phyloP scores from a whole-genome alignment of 768 basidiomycete species.

The Boletus vinaceobasis region DNA sequence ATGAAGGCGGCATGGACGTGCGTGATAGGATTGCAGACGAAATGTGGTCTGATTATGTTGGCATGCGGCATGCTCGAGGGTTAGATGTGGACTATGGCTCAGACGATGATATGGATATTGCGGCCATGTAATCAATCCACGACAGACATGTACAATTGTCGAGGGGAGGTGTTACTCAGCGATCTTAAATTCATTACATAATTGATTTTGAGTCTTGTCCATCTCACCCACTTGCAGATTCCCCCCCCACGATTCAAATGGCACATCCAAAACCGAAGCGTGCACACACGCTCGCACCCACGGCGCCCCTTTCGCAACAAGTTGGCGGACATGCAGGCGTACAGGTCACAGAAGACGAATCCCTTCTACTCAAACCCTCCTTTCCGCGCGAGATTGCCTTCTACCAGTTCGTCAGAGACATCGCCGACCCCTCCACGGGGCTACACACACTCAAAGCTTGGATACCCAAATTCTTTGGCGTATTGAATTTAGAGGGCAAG shows the following conservation, averaged over 20 bases:
- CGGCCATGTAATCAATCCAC: too few relatives aligned
- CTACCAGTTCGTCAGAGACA: conserved; percentile 51
- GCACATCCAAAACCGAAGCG: conserved; percentile 6
- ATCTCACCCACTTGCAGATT: neutral
- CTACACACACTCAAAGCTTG: conserved; percentile 44
- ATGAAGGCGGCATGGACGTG: too few relatives aligned
- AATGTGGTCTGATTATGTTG: too few relatives aligned
- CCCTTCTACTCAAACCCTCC: conserved; percentile 79
- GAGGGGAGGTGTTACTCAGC: too few relatives aligned
- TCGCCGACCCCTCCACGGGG: conserved; percentile 25
- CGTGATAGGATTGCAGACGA: too few relatives aligned
- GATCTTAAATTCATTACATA: too few relatives aligned
- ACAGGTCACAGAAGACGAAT: conserved; percentile 65
- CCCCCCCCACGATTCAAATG: neutral
- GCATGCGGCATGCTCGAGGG: too few relatives aligned
- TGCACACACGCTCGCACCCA: conserved; percentile 19
- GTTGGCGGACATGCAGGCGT: conserved; percentile 83
- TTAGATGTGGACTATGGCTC: too few relatives aligned
- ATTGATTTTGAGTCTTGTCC: neutral
- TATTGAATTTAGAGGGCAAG: conserved; percentile 65
- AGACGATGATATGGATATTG: too few relatives aligned
- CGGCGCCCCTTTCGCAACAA: conserved; percentile 48
- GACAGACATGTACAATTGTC: too few relatives aligned
- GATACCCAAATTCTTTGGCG: conserved; percentile 77
- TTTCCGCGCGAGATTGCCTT: conserved; percentile 63